Base-by-base conservation (phyloP, 371 early-diverging fungal species). In the Capniomyces stellatus region DNA sequence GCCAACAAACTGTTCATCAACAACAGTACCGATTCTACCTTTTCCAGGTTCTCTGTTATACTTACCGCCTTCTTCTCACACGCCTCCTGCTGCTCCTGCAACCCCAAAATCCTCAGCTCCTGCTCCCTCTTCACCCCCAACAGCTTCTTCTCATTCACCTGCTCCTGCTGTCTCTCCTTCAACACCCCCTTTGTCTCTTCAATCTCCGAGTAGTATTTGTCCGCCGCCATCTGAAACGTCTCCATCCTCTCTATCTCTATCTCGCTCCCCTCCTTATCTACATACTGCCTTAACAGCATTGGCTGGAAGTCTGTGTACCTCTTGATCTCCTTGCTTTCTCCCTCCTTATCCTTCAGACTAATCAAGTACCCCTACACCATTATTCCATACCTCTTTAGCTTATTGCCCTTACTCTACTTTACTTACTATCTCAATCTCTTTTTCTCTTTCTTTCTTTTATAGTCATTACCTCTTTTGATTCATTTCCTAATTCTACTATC, bases 161-260 rank as follows among this genome's bases (percentile, higher is more conserved):
- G 77, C 62, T 88, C 89, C 60, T 81, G 82, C 46, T 71, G 66
- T 48, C 76, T 74, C 18, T 79, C 76, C 54, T 80, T 81, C 43
- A 81, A 48, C 23, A 76, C 76, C 4, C 89, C 61, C 54, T 79
- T 79, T 62, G 90, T 91, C n/a, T 85, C 73, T 64, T 98, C 98
- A 28, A 90, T 75, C 10, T 82, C 76, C 0, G 90, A 88, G 58
- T 82, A 96, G 68, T 83, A 98, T 51, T 85, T 82, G 60, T 98
- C 97, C 0, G 89, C 90, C 0, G 89, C 83, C 35, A 74, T 71
- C 58, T 85, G 79, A 74, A 95, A 95, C 1, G 80, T 76, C 29
- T 62, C 66, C 39, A 74, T 84, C 52, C 81, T 78, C 46, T 75
- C 75, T 62, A 70, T 64, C 18, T 60, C 54, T 29, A 60, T 63